Conservation (phyloP, 1,139 yeast genomes). For the Pichia sp. region DNA sequence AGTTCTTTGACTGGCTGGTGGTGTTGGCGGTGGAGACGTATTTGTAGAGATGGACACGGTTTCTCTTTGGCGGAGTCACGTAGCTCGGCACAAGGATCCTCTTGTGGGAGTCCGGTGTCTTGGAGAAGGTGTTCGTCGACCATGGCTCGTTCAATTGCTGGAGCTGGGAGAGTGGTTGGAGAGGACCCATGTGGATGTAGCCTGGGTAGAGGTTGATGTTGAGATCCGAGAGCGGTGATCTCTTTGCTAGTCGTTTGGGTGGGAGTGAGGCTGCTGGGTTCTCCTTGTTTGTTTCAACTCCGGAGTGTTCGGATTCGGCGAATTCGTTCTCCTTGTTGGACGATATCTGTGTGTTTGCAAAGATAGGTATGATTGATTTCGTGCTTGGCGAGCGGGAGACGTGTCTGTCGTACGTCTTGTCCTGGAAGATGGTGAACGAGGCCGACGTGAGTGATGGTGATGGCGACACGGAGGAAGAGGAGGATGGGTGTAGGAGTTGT, state of each 20-base stretch:
- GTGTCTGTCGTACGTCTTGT: background rate
- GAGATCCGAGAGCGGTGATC: constrained; percentile 13
- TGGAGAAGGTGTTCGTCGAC: constrained; percentile 11
- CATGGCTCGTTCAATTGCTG: constrained; percentile 15
- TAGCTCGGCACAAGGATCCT: constrained; percentile 12
- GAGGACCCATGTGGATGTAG: background rate
- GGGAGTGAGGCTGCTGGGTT: too few species aligned
- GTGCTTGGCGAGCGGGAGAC: background rate
- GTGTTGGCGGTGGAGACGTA: background rate
- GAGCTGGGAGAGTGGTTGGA: constrained; percentile 1
- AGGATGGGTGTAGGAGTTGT: constrained; percentile 1
- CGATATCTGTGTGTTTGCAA: background rate
- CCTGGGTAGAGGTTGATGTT: constrained; percentile 15
- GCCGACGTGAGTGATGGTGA: too few species aligned
- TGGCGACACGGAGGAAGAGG: too few species aligned
- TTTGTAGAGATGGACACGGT: constrained; percentile 7
- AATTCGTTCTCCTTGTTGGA: background rate
- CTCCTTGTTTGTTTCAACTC: too few species aligned
- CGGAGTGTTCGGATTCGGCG: too few species aligned
- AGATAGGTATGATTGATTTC: background rate
- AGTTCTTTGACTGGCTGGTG: background rate
- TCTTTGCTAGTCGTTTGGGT: background rate
- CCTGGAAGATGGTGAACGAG: constrained; percentile 13
- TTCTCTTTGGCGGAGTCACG: constrained; percentile 16
- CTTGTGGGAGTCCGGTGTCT: too few species aligned